Evolutionary conservation across 2,329 filamentous ascomycete genomes (phyloP), one percentile per base, ranked within the genome.

Genomic region (Metarhizium sp.): DNA sequence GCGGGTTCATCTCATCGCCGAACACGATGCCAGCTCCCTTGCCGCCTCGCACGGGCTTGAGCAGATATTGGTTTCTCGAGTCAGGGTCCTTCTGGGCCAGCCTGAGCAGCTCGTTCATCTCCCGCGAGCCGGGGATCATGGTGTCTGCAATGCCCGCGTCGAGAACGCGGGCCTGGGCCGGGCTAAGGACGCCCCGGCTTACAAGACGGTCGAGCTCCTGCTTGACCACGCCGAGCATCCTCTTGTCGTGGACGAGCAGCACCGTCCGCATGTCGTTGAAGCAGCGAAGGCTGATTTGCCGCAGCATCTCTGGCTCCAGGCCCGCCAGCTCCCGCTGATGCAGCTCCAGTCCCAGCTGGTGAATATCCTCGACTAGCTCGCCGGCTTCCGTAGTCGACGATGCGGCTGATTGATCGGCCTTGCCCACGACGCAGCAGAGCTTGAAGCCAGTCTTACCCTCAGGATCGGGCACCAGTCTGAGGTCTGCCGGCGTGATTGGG

Each of bases 261-360:
- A 75, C 62, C 0, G 71, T 75, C 0, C 71, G 66, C 59, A 74
- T 61, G 54, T 75, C 71, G 46, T 75, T 75, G 54, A 73, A 69
- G 52, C 72, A 73, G 8, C 67, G 62, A 1, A 72, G 59, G 40
- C 67, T 66, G 25, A 75, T 36, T 47, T 73, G 66, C 0, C 66
- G 67, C 6, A 72, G 57, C 6, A 73, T 59, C 18, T 69, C 63
- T 0, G 62, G 60, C 0, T 63, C 59, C 2, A 75, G 34, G 0
- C 59, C 62, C 1, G 65, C 52, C 0, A 75, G 59, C 59, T 75
- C 72, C 0, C 64, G 64, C 46, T 74, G 72, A 42, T 70, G 69
- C 20, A 75, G 55, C 61, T 75, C 71, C 2, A 74, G 58, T 0
- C 70, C 69, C 20, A 74, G 59, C 34, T 75, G 72, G 5, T 66